Evolutionary conservation across 345 rosid species (phyloP).

Genomic region (Melastoma malabathricum): DNA sequence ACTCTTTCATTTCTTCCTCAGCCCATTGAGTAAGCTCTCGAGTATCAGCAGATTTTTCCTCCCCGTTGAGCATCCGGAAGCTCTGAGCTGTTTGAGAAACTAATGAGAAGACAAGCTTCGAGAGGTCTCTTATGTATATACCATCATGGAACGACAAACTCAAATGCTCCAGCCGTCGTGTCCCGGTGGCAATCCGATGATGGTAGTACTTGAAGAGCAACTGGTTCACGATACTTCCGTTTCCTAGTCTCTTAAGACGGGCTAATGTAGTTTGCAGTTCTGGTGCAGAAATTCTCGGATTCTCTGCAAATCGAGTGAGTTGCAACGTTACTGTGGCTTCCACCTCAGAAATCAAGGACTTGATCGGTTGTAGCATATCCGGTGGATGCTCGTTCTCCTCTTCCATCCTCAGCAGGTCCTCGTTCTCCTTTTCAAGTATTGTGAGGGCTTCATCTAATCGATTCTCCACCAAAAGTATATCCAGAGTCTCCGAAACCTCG

Average conservation of each 20-base stretch:
- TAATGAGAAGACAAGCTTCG: conserved; percentile 39
- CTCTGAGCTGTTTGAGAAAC: conserved; percentile 52
- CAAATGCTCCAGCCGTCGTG: conserved; percentile 19
- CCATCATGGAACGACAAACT: conserved; percentile 12
- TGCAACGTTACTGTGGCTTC: conserved; percentile 23
- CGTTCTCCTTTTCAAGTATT: conserved; percentile 26
- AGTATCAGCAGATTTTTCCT: conserved; percentile 22
- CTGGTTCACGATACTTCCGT: conserved; percentile 27
- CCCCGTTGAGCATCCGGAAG: conserved; percentile 35
- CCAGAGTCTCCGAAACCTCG: conserved; percentile 29
- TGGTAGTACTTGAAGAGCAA: conserved; percentile 41
- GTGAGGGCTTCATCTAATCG: conserved; percentile 33
- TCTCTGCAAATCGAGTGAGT: conserved; percentile 28
- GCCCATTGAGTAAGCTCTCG: conserved; percentile 39
- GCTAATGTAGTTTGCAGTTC: conserved; percentile 44
- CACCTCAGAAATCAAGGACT: conserved; percentile 25
- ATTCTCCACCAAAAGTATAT: conserved; percentile 30
- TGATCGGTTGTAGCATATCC: conserved; percentile 15
- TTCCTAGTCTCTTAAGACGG: conserved; percentile 35
- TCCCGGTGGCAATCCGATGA: conserved; percentile 27
- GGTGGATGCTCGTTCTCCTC: conserved; percentile 8
- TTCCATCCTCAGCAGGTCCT: conserved; percentile 19
- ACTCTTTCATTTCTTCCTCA: conserved; percentile 29
- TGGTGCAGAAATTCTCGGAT: conserved; percentile 34
- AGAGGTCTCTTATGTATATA: conserved; percentile 29